Evolutionary conservation across 148 eudicot genomes (phyloP), one percentile per base, ranked within the genome.

Genomic region (Cornus suecica): DNA sequence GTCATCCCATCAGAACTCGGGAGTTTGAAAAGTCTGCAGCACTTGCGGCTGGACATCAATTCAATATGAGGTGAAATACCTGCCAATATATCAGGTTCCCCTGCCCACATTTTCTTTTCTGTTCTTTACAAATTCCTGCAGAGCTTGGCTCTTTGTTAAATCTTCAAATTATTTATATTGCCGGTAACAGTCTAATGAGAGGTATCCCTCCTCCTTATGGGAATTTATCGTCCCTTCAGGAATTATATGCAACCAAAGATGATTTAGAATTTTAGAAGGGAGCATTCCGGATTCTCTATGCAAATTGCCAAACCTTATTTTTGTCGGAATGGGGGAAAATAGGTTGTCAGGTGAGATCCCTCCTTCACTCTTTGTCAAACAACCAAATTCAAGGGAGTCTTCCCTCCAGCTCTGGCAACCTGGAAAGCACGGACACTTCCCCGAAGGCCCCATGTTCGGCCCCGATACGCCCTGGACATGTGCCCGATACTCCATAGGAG

Each of bases 141-240:
- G 41, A 63, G 24, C 25, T 84, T 29, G 81, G 80, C 20, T 75
- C 48, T 22, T 68, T 84, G 22, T 61, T 45, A 18, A 54, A 75
- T 34, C 79, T 87, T n/a, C 2, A 65, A n/a, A 0, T 28, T 34
- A 23, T 86, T n/a, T 0, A 3, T 2, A 11, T 86, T 30, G 8
- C 16, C 32, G 1, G 20, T 0, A 83, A 83, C 72, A 25, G 20
- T 10, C 24, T 54, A 28, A 3, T 4, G 2, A 37, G 68, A 15
- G 37, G 37, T 0, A 65, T 65, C 20, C 52, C 67, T 10, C 29
- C 51, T 15, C 9, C 67, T 18, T 29, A 10, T 10, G 68, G 29
- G 10, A 65, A 65, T 29, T 11, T 65, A 1, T 27, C 68, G 4
- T 65, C 37, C 4, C 68, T 65, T 15, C 20, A 11, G 5, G 37